Base-by-base conservation (phyloP, 305 asterid species). In the Fraxinus ornus region DNA sequence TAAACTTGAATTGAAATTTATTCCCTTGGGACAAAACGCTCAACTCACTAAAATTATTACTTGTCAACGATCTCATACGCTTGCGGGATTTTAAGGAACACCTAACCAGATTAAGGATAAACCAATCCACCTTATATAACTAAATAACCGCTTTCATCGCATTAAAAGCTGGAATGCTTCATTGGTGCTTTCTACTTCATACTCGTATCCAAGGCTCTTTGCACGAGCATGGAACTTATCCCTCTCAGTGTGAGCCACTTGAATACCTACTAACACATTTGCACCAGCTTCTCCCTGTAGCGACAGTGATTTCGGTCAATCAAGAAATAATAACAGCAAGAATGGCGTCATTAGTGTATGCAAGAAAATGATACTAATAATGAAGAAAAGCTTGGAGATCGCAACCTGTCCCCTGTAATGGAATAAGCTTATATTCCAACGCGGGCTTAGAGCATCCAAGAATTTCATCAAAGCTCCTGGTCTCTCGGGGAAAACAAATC, bases 371-470 rank as follows among this genome's bases (percentile, higher is more conserved):
- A 36, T 30, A 32, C 35, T 30, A 7, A 71, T 5, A 21, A 75
- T 24, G 13, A 84, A 76, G 57, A 73, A 5, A 68, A n/a, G 81
- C 13, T 75, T 32, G 26, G 35, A 26, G 75, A 81, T 84, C 55
- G 66, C 13, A 75, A 92, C 99, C 97, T 95, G 98, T 76, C 92
- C 92, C 37, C 98, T 94, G 86, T 95, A 95, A 79, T 95, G 99
- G 88, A 95, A 95, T 89, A 95, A 88, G 80, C 97, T 95, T 83
- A 95, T 95, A 76, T 95, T 95, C 99, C 99, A 95, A 22, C 93
- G 93, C 15, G 99, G 99, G 86, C 98, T 94, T 85, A 95, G 87
- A 82, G 90, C 91, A 83, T 91, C 95, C 94, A 95, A 92, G 78
- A 95, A 95, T 83, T 93, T 91, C 97, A 90, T 85, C 89, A 95